phyloP scores from a whole-genome alignment of 306 rosid genomes.

The Malus orientalis region DNA sequence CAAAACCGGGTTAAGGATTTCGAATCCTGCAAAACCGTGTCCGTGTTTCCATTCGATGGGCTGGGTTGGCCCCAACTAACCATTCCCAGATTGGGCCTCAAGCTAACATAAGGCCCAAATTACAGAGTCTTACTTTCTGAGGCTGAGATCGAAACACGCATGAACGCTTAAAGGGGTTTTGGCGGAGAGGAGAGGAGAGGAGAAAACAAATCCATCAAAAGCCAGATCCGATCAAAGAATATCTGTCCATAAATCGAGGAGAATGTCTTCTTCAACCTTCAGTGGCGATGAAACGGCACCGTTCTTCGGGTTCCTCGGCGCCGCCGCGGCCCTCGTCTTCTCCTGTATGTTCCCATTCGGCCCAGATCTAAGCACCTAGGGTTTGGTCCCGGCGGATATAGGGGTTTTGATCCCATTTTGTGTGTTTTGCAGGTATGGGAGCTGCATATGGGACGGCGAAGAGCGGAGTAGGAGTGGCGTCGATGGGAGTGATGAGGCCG shows the following conservation, averaged over 20 bases:
- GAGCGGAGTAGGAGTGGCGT: constrained; percentile 59
- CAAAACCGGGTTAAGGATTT: too few species aligned
- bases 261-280: constrained; percentile 30
- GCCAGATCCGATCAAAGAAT: constrained; percentile 2
- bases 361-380: neutral
- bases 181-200: neutral
- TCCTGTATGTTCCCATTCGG: constrained; percentile 21
- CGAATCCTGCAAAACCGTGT: too few species aligned
- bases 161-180: neutral
- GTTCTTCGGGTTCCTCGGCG: constrained; percentile 57
- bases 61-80: too few species aligned
- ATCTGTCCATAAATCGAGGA: neutral
- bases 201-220: neutral
- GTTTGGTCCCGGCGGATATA: neutral
- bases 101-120: neutral
- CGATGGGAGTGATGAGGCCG: constrained; percentile 64
- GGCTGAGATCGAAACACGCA: constrained; percentile 7
- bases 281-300: constrained; percentile 67
- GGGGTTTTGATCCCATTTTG: constrained; percentile 3
- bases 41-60: too few species aligned
- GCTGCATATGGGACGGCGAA: constrained; percentile 58
- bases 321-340: constrained; percentile 58
- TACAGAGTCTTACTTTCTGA: neutral
- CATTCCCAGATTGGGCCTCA: too few species aligned
- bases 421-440: constrained; percentile 41